These are phyloP conservation scores for Diaporthe caulivora DNA, from an alignment of 2,329 filamentous ascomycete genomes.

Conservation along the genomic window DNA sequence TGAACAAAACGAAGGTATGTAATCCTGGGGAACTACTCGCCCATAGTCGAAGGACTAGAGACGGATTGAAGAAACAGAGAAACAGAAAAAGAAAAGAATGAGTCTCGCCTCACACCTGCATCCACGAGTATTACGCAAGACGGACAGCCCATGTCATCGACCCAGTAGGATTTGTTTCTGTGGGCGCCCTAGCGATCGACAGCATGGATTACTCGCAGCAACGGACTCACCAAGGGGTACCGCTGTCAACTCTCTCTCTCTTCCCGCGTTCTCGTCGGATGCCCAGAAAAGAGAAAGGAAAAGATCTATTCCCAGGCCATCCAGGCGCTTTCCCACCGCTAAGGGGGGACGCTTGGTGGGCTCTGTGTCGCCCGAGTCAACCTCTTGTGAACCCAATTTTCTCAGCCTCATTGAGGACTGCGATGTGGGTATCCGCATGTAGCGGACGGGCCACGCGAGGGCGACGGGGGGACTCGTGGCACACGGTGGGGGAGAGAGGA, in stretches of 20 bases:
- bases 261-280: constrained; percentile 3
- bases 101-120: constrained; percentile 17
- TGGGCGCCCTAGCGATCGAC: constrained; percentile 22
- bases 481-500: neutral
- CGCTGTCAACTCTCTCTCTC: neutral
- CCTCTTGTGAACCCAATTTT: constrained; percentile 29
- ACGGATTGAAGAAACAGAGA: neutral
- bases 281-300: neutral
- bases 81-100: constrained; percentile 11
- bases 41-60: constrained; percentile 16
- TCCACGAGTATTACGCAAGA: constrained; percentile 25
- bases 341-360: neutral
- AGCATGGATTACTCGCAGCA: constrained; percentile 16
- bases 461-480: neutral
- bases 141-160: neutral
- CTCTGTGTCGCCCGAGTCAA: constrained; percentile 18
- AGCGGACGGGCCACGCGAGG: neutral
- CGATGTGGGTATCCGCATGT: constrained; percentile 18
- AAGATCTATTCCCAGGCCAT: neutral
- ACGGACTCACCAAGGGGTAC: constrained; percentile 8
- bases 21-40: neutral
- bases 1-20: constrained; percentile 15
- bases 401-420: constrained; percentile 28
- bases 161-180: constrained; percentile 21
- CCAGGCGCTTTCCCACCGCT: neutral